These are phyloP conservation scores for Emergomyces pasteurianus DNA, from an alignment of 2,329 filamentous ascomycete genomes.

Conservation along the genomic window DNA sequence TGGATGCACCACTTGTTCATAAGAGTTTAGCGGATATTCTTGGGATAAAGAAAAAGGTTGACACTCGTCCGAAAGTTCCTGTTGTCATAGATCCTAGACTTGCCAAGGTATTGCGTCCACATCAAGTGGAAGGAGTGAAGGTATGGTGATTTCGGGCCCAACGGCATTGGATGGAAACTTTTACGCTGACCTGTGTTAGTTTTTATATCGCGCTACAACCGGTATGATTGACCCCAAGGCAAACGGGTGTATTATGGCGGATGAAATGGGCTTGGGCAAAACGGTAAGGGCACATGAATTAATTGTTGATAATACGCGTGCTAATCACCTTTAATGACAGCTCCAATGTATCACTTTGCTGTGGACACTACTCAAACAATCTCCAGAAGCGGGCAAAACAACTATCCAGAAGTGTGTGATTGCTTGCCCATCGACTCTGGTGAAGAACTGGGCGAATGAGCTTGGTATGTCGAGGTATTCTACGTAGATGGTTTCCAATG, in stretches of 20 bases:
- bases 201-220: constrained; percentile 88
- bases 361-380: constrained; percentile 95
- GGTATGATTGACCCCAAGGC: constrained; percentile 91
- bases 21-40: constrained; percentile 93
- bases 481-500: neutral
- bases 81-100: constrained; percentile 91
- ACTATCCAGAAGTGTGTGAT: constrained; percentile 97
- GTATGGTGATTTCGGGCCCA: constrained; percentile 16
- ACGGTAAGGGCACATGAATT: constrained; percentile 39
- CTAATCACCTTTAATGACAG: constrained; percentile 18
- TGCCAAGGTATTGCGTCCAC: constrained; percentile 79
- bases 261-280: constrained; percentile 97
- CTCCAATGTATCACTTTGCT: constrained; percentile 92
- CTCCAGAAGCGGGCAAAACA: constrained; percentile 81
- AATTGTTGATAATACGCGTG: constrained; percentile 12
- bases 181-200: constrained; percentile 33
- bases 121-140: constrained; percentile 96
- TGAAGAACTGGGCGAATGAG: constrained; percentile 97
- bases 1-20: constrained; percentile 75
- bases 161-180: neutral
- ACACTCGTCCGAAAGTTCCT: constrained; percentile 74
- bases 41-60: constrained; percentile 84
- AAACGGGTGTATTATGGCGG: constrained; percentile 97
- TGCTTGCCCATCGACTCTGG: constrained; percentile 89
- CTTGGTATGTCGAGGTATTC: constrained; percentile 35